phyloP scores from a whole-genome alignment of 2,329 filamentous ascomycete genomes.

The Nemania sp. region DNA sequence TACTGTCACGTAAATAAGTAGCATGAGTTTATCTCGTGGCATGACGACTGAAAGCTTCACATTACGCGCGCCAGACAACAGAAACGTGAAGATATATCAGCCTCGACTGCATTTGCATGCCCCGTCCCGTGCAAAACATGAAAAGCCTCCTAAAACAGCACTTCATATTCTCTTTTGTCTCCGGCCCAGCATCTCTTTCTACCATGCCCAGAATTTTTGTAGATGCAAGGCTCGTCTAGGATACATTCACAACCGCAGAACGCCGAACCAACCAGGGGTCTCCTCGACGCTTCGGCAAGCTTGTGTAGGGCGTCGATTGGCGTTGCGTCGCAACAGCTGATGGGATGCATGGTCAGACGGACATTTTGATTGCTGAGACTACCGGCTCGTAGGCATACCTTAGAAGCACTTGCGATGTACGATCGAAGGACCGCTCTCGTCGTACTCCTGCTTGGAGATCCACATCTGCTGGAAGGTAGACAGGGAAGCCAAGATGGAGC shows the following conservation, averaged over 20 bases:
- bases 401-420: slow-evolving; percentile 99
- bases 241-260: slow-evolving; percentile 52
- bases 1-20: slow-evolving; percentile 2
- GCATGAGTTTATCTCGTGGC: slow-evolving; percentile 1
- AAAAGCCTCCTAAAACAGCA: slow-evolving; percentile 56
- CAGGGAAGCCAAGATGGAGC: slow-evolving; percentile 98
- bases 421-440: slow-evolving; percentile 99
- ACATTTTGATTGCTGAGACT: neutral
- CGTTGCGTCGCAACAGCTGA: slow-evolving; percentile 31
- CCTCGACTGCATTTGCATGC: slow-evolving; percentile 56
- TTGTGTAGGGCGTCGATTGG: slow-evolving; percentile 39
- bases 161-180: slow-evolving; percentile 50
- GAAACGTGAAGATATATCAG: slow-evolving; percentile 61
- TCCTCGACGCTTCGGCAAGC: slow-evolving; percentile 50
- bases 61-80: slow-evolving; percentile 40
- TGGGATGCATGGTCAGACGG: slow-evolving; percentile 8
- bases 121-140: slow-evolving; percentile 50
- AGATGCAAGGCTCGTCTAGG: slow-evolving; percentile 59
- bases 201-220: slow-evolving; percentile 59
- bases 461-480: slow-evolving; percentile 99
- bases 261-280: slow-evolving; percentile 50
- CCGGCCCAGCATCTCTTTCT: slow-evolving; percentile 52
- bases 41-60: slow-evolving; percentile 34
- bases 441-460: slow-evolving; percentile 99
- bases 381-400: slow-evolving; percentile 56